Base-by-base conservation (phyloP, 2,329 filamentous ascomycete species). In the Camillea tinctor region DNA sequence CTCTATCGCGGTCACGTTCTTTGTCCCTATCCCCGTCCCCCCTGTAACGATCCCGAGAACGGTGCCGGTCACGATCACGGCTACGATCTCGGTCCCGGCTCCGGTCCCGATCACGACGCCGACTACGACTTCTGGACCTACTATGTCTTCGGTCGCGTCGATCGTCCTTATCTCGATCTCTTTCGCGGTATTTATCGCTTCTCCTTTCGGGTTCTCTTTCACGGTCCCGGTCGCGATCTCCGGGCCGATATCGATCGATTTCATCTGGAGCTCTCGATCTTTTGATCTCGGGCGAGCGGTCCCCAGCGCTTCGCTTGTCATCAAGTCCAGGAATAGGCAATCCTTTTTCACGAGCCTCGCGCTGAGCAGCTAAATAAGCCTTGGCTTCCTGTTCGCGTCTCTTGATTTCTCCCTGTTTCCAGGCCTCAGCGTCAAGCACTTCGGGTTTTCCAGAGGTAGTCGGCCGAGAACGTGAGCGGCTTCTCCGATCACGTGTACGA, bases 351-450 rank as follows among this genome's bases (percentile, higher is more conserved):
- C 83, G 79, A 30, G 85, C 85, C 65, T 87, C 84, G 62, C 84
- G 82, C 66, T 87, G 84, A 2, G 84, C 84, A 6, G 84, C 84
- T 44, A 88, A 75, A 66, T 88, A 88, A 4, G 84, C 84, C 70
- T 87, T 88, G 48, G 86, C 86, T 72, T 88, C 85, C 63, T 81
- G 81, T 70, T 88, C 85, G 55, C 85, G 81, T 69, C 86, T 84
- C 70, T 80, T 84, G 56, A 86, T 84, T 66, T 87, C 84, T 60
- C 83, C 82, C 64, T 83, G 81, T 70, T 88, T 88, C 79, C 84
- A 84, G 17, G 79, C 80, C 66, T 86, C 83, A 2, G 71, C 68
- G 40, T 74, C 72, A 19, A 63, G 69, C 20, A 72, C 54, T 49
- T 79, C 80, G n/a, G 80, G 77, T 54, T 80, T 80, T 59, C 76